phyloP scores from a whole-genome alignment of 768 basidiomycete genomes.

The Macrocybe gigantea region DNA sequence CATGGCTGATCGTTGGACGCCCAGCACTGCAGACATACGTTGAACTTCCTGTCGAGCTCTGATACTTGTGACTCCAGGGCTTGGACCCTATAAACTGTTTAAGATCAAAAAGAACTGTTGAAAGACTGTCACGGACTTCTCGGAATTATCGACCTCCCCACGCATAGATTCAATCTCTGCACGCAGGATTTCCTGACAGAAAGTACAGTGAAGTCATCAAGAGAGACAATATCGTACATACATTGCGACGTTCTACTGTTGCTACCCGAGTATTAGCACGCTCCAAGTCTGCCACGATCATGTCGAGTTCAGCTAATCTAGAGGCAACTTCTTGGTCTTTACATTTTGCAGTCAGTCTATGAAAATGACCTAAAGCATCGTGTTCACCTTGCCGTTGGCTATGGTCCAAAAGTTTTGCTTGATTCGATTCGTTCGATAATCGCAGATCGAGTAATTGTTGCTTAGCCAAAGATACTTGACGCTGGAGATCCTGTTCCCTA shows the following conservation, averaged over 20 bases:
- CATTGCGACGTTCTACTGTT: constrained; percentile 90
- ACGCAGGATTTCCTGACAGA: constrained; percentile 77
- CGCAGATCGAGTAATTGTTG: constrained; percentile 88
- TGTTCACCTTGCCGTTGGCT: constrained; percentile 81
- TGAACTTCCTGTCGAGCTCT: constrained; percentile 70
- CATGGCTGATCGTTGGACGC: constrained; percentile 48
- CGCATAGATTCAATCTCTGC: constrained; percentile 92
- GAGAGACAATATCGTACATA: constrained; percentile 24
- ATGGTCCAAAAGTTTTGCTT: constrained; percentile 89
- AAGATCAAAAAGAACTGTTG: not conserved
- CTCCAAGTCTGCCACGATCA: constrained; percentile 91
- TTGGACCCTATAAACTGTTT: constrained; percentile 45
- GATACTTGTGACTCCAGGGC: constrained; percentile 67
- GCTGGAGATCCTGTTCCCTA: constrained; percentile 89
- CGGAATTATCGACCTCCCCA: constrained; percentile 67
- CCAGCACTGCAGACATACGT: constrained; percentile 59
- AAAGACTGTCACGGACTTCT: constrained; percentile 43
- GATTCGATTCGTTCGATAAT: constrained; percentile 85
- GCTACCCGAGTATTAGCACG: constrained; percentile 93
- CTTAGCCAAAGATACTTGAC: constrained; percentile 85
- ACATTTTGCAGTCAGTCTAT: not conserved
- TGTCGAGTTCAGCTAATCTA: constrained; percentile 88
- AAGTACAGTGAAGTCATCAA: not conserved
- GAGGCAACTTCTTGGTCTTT: constrained; percentile 88
- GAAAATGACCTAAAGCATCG: not conserved